Conservation (phyloP, 257 asterid genomes). For the Knoxia roxburghii region DNA sequence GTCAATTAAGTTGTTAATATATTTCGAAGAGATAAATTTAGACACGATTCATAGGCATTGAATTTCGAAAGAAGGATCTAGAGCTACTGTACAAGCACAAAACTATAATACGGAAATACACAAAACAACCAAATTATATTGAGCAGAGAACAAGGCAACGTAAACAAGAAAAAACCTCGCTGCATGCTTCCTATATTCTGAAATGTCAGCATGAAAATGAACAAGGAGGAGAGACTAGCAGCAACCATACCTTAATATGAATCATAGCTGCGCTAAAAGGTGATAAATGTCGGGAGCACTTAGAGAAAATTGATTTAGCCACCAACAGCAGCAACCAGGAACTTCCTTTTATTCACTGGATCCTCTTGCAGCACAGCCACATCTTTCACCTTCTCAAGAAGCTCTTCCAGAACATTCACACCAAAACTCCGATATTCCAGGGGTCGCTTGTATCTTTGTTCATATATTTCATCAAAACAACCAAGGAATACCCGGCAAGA, state of each 20-base stretch:
- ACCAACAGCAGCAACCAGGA: constrained; percentile 54
- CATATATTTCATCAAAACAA: constrained; percentile 64
- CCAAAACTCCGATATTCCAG: constrained; percentile 61
- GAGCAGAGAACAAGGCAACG: neutral
- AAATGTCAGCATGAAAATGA: constrained; percentile 6
- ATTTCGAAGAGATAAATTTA: neutral
- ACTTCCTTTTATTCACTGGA: constrained; percentile 50
- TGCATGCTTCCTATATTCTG: neutral
- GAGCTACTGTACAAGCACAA: neutral
- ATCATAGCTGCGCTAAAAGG: constrained; percentile 13
- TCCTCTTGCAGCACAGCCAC: constrained; percentile 74
- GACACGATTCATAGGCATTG: neutral
- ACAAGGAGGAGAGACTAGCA: constrained; percentile 4
- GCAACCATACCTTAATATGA: constrained; percentile 29
- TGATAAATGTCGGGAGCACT: constrained; percentile 6
- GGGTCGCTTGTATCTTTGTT: constrained; percentile 70
- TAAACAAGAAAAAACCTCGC: neutral
- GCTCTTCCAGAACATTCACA: constrained; percentile 63
- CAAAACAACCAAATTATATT: neutral
- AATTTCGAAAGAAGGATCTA: neutral
- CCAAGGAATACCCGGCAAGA: constrained; percentile 62
- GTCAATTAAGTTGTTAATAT: neutral
- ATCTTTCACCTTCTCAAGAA: constrained; percentile 67
- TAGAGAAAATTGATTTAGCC: constrained; percentile 29
- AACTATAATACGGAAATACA: neutral